Evolutionary conservation across 306 rosid genomes (phyloP), one percentile per base, ranked within the genome.

Genomic region (Pyrus pyrifolia): DNA sequence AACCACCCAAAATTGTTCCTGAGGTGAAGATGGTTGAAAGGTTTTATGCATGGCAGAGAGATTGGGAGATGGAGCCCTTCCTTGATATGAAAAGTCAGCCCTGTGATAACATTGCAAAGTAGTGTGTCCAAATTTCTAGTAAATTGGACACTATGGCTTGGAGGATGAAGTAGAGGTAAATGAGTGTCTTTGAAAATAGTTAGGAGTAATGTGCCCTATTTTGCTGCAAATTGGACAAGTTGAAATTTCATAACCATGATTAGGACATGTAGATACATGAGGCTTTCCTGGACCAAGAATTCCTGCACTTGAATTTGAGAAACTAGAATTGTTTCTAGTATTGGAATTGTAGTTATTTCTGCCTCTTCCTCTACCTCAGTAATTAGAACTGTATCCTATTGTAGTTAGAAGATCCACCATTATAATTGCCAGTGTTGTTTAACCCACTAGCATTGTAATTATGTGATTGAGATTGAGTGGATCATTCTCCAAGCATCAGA

Each of bases 301-400:
- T 4, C n/a, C n/a, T 14, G 3, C 19, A 51, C 57, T 51, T 2
- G n/a, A 51, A 5, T 51, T 2, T 4, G 57, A 51, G 1, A 2
- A 51, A 51, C 6, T 1, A 51, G 2, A 4, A 17, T 14, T 51
- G 57, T 4, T 1, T 5, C 3, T 17, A 2, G 3, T 3, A 11
- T 1, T 3, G 0, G n/a, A 1, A 51, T 2, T 18, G 0, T 51
- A 51, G n/a, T 4, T 0, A 4, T 51, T 30, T 30, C 5, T 30
- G 33, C 33, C 33, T 51, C n/a, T 17, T 1, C 57, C n/a, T 51
- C n/a, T 4, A 0, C n/a, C n/a, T 18, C n/a, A 17, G 3, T 14
- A 51, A 18, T 2, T 15, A 17, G 57, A 51, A 17, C 0, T 51
- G 3, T 51, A 17, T 0, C n/a, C 57, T 0, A 51, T 51, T 51